A percentile compares a stretch with the other conserved stretches of the same genome.
These are phyloP conservation scores for Acacia concinna DNA, from an alignment of 331 rosid species.

Conservation along the genomic window DNA sequence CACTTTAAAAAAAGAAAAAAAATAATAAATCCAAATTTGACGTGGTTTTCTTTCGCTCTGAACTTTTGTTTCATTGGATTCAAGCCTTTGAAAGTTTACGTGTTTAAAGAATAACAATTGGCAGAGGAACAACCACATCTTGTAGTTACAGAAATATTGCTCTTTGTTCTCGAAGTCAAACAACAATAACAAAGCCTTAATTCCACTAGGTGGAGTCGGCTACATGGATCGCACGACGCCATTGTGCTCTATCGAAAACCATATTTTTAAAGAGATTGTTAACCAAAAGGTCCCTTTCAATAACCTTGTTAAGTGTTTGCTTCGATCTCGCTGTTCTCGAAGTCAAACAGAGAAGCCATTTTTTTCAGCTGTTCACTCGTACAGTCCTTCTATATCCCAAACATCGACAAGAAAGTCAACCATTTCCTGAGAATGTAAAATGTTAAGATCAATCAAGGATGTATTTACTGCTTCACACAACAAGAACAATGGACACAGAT, in stretches of 20 bases:
- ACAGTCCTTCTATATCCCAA: conserved; percentile 78
- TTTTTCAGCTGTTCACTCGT: conserved; percentile 50
- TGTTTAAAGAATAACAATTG: background rate
- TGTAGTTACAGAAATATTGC: background rate
- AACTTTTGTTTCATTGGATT: background rate
- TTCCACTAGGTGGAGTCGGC: no score
- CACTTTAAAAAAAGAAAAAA: no score
- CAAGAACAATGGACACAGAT: background rate
- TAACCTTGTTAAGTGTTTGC: no score
- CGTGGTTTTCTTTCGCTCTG: background rate
- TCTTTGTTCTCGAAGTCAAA: no score
- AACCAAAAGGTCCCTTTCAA: no score
- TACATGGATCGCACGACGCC: no score
- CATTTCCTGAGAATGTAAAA: conserved; percentile 71
- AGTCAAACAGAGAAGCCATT: background rate
- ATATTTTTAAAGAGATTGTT: no score
- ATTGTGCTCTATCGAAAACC: no score
- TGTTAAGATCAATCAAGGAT: conserved; percentile 24
- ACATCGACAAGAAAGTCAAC: conserved; percentile 78
- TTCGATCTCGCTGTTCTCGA: background rate
- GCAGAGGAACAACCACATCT: background rate
- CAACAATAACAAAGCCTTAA: no score
- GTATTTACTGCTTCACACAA: background rate
- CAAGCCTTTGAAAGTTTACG: background rate
- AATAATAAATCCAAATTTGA: background rate